Evolutionary conservation across 495 filamentous ascomycete genomes (phyloP), one percentile per base, ranked within the genome.

Genomic region (Xylaria palmicola): DNA sequence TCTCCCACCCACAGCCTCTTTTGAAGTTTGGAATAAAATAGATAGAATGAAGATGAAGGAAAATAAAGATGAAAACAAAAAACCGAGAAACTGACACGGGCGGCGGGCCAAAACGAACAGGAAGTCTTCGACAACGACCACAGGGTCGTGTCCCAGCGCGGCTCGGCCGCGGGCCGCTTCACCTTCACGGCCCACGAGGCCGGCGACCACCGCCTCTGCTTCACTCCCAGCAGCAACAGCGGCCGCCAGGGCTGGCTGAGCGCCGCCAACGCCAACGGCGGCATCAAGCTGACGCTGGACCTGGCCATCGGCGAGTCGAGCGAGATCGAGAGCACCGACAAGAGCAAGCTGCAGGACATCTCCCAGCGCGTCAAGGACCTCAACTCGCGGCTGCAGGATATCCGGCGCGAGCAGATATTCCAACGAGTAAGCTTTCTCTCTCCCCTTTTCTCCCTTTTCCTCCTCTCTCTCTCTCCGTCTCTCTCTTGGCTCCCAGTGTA

Each of bases 61-160:
- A n/a, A n/a, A n/a, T n/a, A n/a, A n/a, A n/a, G n/a, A n/a, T n/a
- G n/a, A n/a, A n/a, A n/a, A n/a, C n/a, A n/a, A n/a, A n/a, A n/a
- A n/a, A n/a, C n/a, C n/a, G n/a, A n/a, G n/a, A n/a, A n/a, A n/a
- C n/a, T n/a, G n/a, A n/a, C n/a, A n/a, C n/a, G n/a, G n/a, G n/a
- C n/a, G n/a, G n/a, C n/a, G n/a, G n/a, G n/a, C n/a, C n/a, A n/a
- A n/a, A n/a, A n/a, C 1, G 41, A 30, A 27, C 61, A 87, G 85
- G 95, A 98, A 80, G 83, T 88, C 69, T 98, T 98, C 76, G 94
- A 98, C 85, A 94, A 97, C 76, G 90, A 97, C 81, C 94, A 98
- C 83, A 90, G 91, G 61, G 87, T 98, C 47, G 90, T 98, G 51
- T 88, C 86, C 62, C 92, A 96, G 77, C 87, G 88, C 64, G 92